Conservation (phyloP, 1,139 yeast genomes). For the Suhomyces panamericanus region DNA sequence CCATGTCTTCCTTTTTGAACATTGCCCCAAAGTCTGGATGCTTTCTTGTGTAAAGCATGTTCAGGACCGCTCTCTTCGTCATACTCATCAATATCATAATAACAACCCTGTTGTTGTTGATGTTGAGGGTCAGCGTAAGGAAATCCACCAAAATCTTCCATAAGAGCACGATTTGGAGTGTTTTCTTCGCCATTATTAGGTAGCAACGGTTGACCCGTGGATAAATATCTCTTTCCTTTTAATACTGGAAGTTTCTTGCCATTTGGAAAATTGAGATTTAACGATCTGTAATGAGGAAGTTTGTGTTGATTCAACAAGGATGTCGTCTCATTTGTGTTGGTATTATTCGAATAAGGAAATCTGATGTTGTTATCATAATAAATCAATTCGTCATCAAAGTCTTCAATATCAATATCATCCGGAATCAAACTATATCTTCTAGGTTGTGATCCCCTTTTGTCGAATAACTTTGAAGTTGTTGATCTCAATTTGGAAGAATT, state of each 20-base stretch:
- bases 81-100: constrained; percentile 44
- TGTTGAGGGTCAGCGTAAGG: constrained; percentile 49
- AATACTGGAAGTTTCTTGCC: constrained; percentile 24
- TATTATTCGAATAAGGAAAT: constrained; percentile 35
- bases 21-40: constrained; percentile 12
- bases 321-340: constrained; percentile 32
- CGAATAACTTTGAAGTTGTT: constrained; percentile 70
- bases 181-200: constrained; percentile 6
- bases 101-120: constrained; percentile 31
- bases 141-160: constrained; percentile 48
- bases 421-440: constrained; percentile 73
- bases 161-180: constrained; percentile 9
- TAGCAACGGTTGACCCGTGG: constrained; percentile 32
- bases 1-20: constrained; percentile 13
- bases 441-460: constrained; percentile 68
- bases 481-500: constrained; percentile 52
- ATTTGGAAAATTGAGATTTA: constrained; percentile 37
- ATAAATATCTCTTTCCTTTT: constrained; percentile 39
- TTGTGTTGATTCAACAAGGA: constrained; percentile 35
- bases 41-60: constrained; percentile 8
- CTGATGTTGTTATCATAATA: constrained; percentile 47
- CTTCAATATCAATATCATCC: constrained; percentile 66
- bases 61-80: constrained; percentile 32
- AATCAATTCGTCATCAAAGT: constrained; percentile 57
- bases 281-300: constrained; percentile 46